These are phyloP conservation scores for Pythium rishiriense DNA, from an alignment of 352 stramenopile genomes.

Conservation along the genomic window DNA sequence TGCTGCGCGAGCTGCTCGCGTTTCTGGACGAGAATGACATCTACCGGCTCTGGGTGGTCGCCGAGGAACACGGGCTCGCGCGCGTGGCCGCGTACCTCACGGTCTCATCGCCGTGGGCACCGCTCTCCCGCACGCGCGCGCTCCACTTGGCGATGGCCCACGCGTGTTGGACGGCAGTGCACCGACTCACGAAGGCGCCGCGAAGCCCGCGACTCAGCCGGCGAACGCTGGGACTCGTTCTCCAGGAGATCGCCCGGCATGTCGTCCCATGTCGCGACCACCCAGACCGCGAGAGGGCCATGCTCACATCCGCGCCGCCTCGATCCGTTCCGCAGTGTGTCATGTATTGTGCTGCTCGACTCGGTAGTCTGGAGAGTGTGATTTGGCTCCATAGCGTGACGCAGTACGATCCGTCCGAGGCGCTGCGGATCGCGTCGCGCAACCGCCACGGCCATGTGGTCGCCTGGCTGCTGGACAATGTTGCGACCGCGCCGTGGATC, in stretches of 20 bases:
- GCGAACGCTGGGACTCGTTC: not conserved
- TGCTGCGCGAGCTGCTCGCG: not conserved
- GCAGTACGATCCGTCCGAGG: slow-evolving; percentile 5
- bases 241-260: not conserved
- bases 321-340: not conserved
- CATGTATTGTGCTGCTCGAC: not conserved
- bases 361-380: slow-evolving; percentile 2
- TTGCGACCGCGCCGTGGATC: not conserved
- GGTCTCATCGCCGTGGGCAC: not conserved
- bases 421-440: not conserved
- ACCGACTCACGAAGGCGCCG: not conserved
- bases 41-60: slow-evolving; percentile 6
- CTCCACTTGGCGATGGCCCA: not conserved
- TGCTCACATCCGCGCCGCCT: not conserved
- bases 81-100: not conserved
- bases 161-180: slow-evolving; percentile 11
- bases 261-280: not conserved
- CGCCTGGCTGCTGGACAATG: slow-evolving; percentile 4
- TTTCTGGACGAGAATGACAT: slow-evolving; percentile 2
- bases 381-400: slow-evolving; percentile 2
- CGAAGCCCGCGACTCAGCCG: not conserved
- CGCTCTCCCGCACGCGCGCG: not conserved
- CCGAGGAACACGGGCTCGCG: not conserved
- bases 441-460: slow-evolving; percentile 1
- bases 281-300: not conserved